phyloP scores from a whole-genome alignment of 2,329 filamentous ascomycete genomes.

The Epicoccum nigrum region DNA sequence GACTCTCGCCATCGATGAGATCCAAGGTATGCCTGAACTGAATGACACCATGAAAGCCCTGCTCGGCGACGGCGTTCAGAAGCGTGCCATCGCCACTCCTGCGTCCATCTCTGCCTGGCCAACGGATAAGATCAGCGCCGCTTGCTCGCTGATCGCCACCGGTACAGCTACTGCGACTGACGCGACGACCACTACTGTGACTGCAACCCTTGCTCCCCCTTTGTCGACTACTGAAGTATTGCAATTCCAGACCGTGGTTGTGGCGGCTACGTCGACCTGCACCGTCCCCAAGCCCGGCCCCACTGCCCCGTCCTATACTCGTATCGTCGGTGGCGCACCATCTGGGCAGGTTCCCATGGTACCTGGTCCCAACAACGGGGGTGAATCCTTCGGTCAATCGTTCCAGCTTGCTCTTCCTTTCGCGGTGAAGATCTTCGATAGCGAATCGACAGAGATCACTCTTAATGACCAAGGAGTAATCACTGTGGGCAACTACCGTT shows the following conservation, averaged over 20 bases:
- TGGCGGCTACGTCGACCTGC: not conserved
- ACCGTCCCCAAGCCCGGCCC: not conserved
- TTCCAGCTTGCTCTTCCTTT: not conserved
- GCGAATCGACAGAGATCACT: not conserved
- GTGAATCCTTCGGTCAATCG: not conserved
- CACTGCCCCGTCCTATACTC: constrained; percentile 2
- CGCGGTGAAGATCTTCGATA: not conserved
- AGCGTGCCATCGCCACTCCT: not conserved
- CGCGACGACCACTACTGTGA: not conserved
- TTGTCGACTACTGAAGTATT: not conserved
- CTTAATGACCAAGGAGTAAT: not conserved
- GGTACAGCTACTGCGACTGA: not conserved
- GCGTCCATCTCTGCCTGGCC: constrained; percentile 4
- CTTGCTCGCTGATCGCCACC: not conserved
- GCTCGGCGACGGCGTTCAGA: not conserved
- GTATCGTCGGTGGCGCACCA: constrained; percentile 1
- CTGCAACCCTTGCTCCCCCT: not conserved
- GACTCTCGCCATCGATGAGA: not conserved
- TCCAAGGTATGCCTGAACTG: not conserved
- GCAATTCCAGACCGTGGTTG: constrained; percentile 1
- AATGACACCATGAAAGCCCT: not conserved
- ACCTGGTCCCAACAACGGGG: not conserved
- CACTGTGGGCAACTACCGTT: not conserved
- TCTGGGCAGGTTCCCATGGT: constrained; percentile 1
- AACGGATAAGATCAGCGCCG: not conserved